Percentiles rank a stretch among this genome's conserved stretches.
phyloP scores from a whole-genome alignment of 108 stramenopile genomes.

The Mediolabrus comicus region DNA sequence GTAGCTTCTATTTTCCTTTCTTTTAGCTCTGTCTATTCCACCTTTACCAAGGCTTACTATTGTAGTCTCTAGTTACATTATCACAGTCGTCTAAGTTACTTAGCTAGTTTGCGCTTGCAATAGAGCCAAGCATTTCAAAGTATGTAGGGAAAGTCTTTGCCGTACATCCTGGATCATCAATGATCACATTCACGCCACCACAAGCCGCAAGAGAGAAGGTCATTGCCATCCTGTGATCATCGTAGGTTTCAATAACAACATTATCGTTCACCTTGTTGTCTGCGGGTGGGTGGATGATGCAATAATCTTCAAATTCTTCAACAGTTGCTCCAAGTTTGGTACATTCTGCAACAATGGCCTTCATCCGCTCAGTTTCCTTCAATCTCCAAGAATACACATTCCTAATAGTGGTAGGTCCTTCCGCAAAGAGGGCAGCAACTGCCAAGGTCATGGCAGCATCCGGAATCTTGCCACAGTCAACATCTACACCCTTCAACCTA shows the following conservation, averaged over 20 bases:
- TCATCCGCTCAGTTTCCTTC: slow-evolving; percentile 98
- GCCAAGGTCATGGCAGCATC: slow-evolving; percentile 99
- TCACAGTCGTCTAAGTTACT: no score
- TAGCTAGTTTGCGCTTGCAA: slow-evolving; percentile 47
- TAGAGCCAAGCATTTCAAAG: slow-evolving; percentile 90
- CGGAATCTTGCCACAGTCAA: slow-evolving; percentile 96
- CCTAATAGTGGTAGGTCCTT: slow-evolving; percentile 94
- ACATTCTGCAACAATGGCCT: slow-evolving; percentile 97
- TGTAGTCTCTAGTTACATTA: no score
- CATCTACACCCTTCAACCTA: slow-evolving; percentile 89
- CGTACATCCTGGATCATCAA: slow-evolving; percentile 95
- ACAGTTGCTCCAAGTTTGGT: slow-evolving; percentile 93
- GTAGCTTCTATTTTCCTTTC: no score
- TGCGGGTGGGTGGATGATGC: slow-evolving; percentile 88
- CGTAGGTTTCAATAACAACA: slow-evolving; percentile 96
- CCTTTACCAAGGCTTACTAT: no score
- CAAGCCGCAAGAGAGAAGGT: slow-evolving; percentile 96
- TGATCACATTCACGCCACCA: slow-evolving; percentile 91
- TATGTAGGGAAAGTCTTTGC: slow-evolving; percentile 98
- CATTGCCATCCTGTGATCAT: slow-evolving; percentile 99
- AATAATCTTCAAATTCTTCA: slow-evolving; percentile 94
- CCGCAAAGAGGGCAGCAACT: slow-evolving; percentile 92
- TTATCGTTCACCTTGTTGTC: slow-evolving; percentile 83
- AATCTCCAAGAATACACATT: slow-evolving; percentile 98
- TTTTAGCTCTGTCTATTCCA: no score